Conservation (phyloP, 2,329 filamentous ascomycete genomes). For the Cordyceps fumosorosea region DNA sequence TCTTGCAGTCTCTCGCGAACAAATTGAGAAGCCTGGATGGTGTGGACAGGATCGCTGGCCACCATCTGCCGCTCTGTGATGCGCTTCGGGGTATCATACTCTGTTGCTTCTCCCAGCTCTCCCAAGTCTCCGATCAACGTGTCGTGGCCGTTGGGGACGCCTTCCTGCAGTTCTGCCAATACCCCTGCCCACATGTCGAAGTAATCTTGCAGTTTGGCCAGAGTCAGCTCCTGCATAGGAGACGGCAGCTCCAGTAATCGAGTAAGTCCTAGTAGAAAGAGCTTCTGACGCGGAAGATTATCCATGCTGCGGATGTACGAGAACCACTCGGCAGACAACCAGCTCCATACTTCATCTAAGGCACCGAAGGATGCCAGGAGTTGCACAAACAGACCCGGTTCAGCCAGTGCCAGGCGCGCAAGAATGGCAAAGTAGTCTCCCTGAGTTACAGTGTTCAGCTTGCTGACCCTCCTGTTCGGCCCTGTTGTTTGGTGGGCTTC, state of each 20-base stretch:
- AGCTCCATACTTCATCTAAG: slow-evolving; percentile 49
- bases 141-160: slow-evolving; percentile 45
- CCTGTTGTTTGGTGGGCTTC: slow-evolving; percentile 76
- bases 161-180: slow-evolving; percentile 58
- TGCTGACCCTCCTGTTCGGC: slow-evolving; percentile 62
- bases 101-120: slow-evolving; percentile 33
- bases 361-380: slow-evolving; percentile 43
- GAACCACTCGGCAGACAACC: slow-evolving; percentile 61
- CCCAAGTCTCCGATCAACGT: slow-evolving; percentile 37
- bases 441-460: slow-evolving; percentile 68
- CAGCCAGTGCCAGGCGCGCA: slow-evolving; percentile 67
- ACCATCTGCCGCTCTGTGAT: slow-evolving; percentile 46
- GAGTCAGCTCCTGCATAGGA: slow-evolving; percentile 49
- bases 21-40: slow-evolving; percentile 56
- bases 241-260: slow-evolving; percentile 60
- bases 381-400: slow-evolving; percentile 60
- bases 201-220: slow-evolving; percentile 62
- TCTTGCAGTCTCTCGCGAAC: slow-evolving; percentile 55
- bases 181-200: slow-evolving; percentile 70
- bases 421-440: slow-evolving; percentile 82
- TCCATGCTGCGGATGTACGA: slow-evolving; percentile 61
- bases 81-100: slow-evolving; percentile 52
- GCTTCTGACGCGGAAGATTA: slow-evolving; percentile 58
- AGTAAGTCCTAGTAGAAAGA: slow-evolving; percentile 67
- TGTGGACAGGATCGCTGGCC: slow-evolving; percentile 60